Base-by-base conservation (phyloP, 2,329 filamentous ascomycete species). In the Aspergillus japonicus region DNA sequence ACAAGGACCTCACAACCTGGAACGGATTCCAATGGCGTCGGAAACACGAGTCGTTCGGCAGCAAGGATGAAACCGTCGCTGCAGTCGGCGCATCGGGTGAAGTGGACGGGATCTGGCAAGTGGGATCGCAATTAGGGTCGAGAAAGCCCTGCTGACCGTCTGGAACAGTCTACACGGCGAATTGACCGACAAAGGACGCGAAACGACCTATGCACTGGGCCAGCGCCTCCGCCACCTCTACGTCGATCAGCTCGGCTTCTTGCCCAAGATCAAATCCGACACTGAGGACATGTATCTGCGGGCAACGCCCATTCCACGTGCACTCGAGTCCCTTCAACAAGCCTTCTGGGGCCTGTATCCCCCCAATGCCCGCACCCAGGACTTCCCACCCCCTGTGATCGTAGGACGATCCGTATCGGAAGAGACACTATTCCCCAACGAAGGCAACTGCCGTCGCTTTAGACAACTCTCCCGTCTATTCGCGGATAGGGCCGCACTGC, bases 351-450 rank as follows among this genome's bases (percentile, higher is more conserved):
- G 89, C 26, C 83, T 95, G 71, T 95, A 94, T 70, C 91, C 91
- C 0, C 65, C 80, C 12, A 75, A 74, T 26, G 74, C 79, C 42
- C 77, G 83, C 55, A 79, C 81, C 0, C 75, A 76, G 23, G 72
- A 78, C 56, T 85, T 91, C 62, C 81, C 84, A 0, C 79, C 85
- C 0, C 85, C 88, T 0, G 87, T 87, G 5, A 89, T 92, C 64
- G 77, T 92, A 54, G 84, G 83, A 10, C 83, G 90, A 44, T 80
- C 84, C 3, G 81, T 84, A 4, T 82, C 81, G 49, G 89, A 93
- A 68, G 91, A 95, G 78, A 94, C 89, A 0, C 82, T 94, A 1
- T 92, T 89, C 72, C 91, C 91, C 21, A 95, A 94, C 73, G 89
- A 92, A 66, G 80, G 82, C 61, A 87, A 85, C 69, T 95, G 91